Evolutionary conservation across 176 grass and related monocot genomes (phyloP).

Genomic region (Olyra latifolia): DNA sequence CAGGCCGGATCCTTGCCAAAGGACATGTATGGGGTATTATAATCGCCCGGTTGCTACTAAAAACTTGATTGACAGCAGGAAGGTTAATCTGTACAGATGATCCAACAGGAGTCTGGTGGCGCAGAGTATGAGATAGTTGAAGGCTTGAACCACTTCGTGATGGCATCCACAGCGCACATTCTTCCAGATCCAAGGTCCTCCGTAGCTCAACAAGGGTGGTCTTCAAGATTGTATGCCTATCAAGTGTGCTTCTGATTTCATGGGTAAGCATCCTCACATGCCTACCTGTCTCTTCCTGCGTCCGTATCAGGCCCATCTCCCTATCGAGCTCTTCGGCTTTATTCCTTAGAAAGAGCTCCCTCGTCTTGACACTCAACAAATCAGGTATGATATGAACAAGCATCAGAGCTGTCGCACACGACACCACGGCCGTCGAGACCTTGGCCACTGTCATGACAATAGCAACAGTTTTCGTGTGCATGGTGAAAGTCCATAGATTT

Average conservation of each 20-base stretch:
- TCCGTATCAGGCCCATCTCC: slow-evolving; percentile 65
- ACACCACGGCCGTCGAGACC: slow-evolving; percentile 58
- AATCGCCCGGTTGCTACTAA: slow-evolving; percentile 59
- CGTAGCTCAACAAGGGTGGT: slow-evolving; percentile 69
- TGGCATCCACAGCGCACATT: slow-evolving; percentile 74
- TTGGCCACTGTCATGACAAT: slow-evolving; percentile 71
- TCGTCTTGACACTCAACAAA: slow-evolving; percentile 65
- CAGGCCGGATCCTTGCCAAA: slow-evolving; percentile 54
- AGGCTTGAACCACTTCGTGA: slow-evolving; percentile 56
- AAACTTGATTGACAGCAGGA: slow-evolving; percentile 66
- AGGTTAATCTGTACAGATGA: slow-evolving; percentile 52
- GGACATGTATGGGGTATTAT: slow-evolving; percentile 62
- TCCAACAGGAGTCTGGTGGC: slow-evolving; percentile 49
- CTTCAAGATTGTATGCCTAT: slow-evolving; percentile 70
- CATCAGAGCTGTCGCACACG: slow-evolving; percentile 71
- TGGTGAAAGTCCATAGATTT: slow-evolving; percentile 68
- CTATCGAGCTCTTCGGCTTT: slow-evolving; percentile 69
- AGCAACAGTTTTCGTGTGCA: slow-evolving; percentile 57
- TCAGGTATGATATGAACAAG: slow-evolving; percentile 76
- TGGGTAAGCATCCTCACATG: slow-evolving; percentile 83
- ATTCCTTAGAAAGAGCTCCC: slow-evolving; percentile 67
- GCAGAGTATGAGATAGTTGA: slow-evolving; percentile 63
- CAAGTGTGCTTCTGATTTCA: slow-evolving; percentile 71
- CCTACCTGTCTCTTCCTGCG: slow-evolving; percentile 67
- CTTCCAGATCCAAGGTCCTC: slow-evolving; percentile 55